phyloP scores from a whole-genome alignment of 2,329 filamentous ascomycete genomes.

The Verruconis gallopava region DNA sequence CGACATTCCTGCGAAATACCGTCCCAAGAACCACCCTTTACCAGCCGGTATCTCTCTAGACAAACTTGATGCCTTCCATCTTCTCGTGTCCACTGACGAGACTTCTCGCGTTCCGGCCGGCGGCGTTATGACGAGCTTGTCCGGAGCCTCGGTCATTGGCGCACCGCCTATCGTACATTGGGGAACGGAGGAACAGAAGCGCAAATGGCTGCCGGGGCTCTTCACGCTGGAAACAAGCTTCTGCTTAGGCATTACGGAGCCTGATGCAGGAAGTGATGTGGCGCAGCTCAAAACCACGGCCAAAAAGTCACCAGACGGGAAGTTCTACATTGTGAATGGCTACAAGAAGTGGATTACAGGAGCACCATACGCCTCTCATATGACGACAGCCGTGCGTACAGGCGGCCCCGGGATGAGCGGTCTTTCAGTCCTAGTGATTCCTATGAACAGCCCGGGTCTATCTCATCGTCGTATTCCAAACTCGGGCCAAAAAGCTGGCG shows the following conservation, averaged over 20 bases:
- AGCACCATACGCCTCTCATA: conserved; percentile 46
- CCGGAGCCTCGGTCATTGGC: conserved; percentile 49
- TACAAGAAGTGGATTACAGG: conserved; percentile 59
- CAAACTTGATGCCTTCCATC: conserved; percentile 26
- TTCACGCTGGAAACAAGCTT: conserved; percentile 47
- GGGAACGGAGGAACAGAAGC: conserved; percentile 47
- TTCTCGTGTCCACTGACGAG: conserved; percentile 44
- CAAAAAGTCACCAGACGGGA: conserved; percentile 60
- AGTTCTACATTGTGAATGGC: conserved; percentile 55
- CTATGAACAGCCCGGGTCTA: conserved; percentile 38
- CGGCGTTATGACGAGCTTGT: conserved; percentile 45
- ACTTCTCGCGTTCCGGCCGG: conserved; percentile 38
- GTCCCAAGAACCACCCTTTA: conserved; percentile 25
- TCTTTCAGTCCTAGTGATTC: conserved; percentile 46
- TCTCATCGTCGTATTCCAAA: conserved; percentile 45
- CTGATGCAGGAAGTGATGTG: conserved; percentile 44
- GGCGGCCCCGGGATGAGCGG: conserved; percentile 40
- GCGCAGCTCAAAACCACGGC: conserved; percentile 51
- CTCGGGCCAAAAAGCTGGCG: conserved; percentile 53
- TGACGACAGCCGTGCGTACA: conserved; percentile 49
- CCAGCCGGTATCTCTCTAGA: conserved; percentile 25
- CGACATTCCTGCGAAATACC: conserved; percentile 31
- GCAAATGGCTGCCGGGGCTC: conserved; percentile 44
- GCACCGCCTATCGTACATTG: conserved; percentile 51
- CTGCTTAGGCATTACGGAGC: conserved; percentile 53